Evolutionary conservation across 148 eudicot genomes (phyloP).

Genomic region (Vaccinium myrtillus): DNA sequence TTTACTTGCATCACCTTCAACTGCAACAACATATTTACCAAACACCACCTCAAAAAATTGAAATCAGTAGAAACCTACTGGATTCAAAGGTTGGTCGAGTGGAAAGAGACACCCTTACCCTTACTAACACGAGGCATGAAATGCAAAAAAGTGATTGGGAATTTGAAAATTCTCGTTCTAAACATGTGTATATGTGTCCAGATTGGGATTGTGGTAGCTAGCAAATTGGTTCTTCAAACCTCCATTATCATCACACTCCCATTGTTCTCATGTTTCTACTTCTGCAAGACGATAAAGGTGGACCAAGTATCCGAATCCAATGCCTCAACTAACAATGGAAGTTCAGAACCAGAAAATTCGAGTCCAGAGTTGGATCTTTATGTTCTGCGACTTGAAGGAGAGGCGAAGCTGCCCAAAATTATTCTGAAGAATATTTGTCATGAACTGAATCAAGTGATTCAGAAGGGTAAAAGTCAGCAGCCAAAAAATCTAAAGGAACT

Average conservation of each 20-base stretch:
- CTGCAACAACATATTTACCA: background rate
- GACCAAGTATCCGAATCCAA: background rate
- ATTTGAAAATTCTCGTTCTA: too few relatives aligned
- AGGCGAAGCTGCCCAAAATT: background rate
- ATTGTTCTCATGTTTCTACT: background rate
- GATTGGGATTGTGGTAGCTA: too few relatives aligned
- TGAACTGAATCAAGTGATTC: background rate
- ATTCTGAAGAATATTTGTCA: background rate
- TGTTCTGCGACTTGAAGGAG: conserved; percentile 12
- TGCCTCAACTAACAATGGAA: too few relatives aligned
- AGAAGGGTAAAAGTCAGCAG: background rate
- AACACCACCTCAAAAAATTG: background rate
- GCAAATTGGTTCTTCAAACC: conserved; percentile 12
- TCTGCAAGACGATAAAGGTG: too few relatives aligned
- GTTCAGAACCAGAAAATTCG: background rate
- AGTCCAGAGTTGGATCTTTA: background rate
- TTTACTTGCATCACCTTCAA: conserved; percentile 14
- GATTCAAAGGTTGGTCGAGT: conserved; percentile 21
- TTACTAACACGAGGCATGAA: background rate
- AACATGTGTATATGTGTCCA: too few relatives aligned
- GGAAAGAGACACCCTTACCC: conserved; percentile 19
- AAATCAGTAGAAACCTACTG: conserved; percentile 27
- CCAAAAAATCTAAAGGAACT: background rate
- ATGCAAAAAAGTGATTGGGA: background rate
- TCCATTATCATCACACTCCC: background rate